Evolutionary conservation across 805 yeast species (phyloP).

Genomic region (Myxozyma nipponensis): DNA sequence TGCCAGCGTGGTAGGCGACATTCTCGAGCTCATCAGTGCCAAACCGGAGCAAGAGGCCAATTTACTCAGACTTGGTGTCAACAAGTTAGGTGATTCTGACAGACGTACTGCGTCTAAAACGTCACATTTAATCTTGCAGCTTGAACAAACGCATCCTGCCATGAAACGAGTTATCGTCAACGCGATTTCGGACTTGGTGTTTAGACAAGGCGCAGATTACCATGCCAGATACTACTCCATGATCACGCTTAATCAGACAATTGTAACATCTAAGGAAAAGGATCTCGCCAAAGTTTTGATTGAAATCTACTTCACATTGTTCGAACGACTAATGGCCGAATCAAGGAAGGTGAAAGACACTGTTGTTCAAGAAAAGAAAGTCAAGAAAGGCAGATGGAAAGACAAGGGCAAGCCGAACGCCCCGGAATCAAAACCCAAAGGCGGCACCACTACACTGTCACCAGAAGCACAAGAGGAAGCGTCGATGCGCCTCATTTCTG

Average conservation of each 20-base stretch:
- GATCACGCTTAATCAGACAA: conserved; percentile 87
- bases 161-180: conserved; percentile 83
- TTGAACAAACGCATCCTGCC: conserved; percentile 91
- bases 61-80: conserved; percentile 79
- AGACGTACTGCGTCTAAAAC: conserved; percentile 86
- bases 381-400: conserved; percentile 63
- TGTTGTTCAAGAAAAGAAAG: conserved; percentile 40
- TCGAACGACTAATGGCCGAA: conserved; percentile 75
- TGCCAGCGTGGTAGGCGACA: conserved; percentile 66
- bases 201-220: conserved; percentile 69
- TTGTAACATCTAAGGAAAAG: conserved; percentile 70
- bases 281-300: conserved; percentile 80
- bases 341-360: conserved; percentile 50
- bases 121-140: conserved; percentile 70
- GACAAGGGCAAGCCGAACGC: conserved; percentile 40
- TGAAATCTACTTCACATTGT: conserved; percentile 78
- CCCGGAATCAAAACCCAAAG: conserved; percentile 24
- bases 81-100: conserved; percentile 90
- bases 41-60: conserved; percentile 98
- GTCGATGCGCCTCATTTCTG: conserved; percentile 79
- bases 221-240: conserved; percentile 86
- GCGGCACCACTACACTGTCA: conserved; percentile 11
- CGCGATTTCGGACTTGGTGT: conserved; percentile 73
- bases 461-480: conserved; percentile 56
- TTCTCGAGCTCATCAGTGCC: conserved; percentile 71